Evolutionary conservation across 2,329 filamentous ascomycete genomes (phyloP), one percentile per base, ranked within the genome.

Genomic region (Diaporthe eres): DNA sequence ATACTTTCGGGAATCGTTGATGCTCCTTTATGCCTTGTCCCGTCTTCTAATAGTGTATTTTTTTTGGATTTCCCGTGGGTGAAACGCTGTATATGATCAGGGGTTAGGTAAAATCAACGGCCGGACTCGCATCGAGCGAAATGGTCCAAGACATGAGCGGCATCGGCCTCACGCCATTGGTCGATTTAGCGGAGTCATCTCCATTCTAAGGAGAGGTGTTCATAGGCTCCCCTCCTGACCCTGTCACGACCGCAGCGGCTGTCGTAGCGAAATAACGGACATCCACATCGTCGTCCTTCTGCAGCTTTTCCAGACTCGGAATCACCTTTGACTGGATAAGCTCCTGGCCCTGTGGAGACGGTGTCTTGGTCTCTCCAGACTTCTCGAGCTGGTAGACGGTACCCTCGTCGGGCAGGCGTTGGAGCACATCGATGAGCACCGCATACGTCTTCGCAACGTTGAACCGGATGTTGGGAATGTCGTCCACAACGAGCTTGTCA

Each of bases 401-500:
- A 77, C 95, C 95, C 82, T 97, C 90, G 73, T 96, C 94, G 3
- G 97, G 96, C 74, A 99, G 90, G 80, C 95, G 94, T 85, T 96
- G 95, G 82, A 99, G 90, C n/a, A 96, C 95, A 80, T 94, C 93
- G 81, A 98, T 95, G 76, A 99, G 88, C 71, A 97, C 93, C 31
- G 92, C 92, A 83, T 98, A 99, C 63, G 97, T 98, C 88, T 99
- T 99, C 80, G 97, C 97, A 65, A 99, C 97, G 85, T 99, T 99
- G 91, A 99, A 99, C 71, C 97, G 95, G 83, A 99, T 99, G 87
- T 99, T 99, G 79, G 97, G 97, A 78, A 99, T 99, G 60, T 97
- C 95, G 83, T 99, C 97, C 61, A 92, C 91, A 71, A 97, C 95
- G 73, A 99, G 94, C 87, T 96, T 95, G 85, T 98, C 95, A 83